Evolutionary conservation across 2,329 filamentous ascomycete genomes (phyloP).

Genomic region (Colletotrichum tabaci): DNA sequence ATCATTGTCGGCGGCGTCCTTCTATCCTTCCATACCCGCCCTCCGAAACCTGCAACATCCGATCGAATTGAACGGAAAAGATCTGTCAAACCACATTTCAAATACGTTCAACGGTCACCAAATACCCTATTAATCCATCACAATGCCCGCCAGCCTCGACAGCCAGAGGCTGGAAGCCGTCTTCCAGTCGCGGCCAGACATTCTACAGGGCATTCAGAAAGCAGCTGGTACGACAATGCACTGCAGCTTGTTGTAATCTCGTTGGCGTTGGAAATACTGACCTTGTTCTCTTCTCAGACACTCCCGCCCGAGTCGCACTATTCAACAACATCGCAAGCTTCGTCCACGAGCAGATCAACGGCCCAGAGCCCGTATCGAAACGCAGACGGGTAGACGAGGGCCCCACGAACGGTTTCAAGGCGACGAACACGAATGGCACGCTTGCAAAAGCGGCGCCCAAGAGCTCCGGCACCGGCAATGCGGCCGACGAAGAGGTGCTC

Average conservation of each 20-base stretch:
- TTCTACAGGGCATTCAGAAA: constrained; percentile 66
- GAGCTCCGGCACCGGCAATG: constrained; percentile 51
- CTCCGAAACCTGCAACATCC: not conserved
- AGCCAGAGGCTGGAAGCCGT: constrained; percentile 64
- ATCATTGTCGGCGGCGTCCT: not conserved
- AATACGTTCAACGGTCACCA: not conserved
- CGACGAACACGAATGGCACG: constrained; percentile 45
- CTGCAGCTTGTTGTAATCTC: not conserved
- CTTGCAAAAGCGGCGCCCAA: constrained; percentile 42
- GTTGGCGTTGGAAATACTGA: not conserved
- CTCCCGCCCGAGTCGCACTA: constrained; percentile 63
- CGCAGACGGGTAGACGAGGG: constrained; percentile 66
- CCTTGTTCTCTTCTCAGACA: constrained; percentile 57
- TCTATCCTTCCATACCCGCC: no score
- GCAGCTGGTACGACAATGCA: constrained; percentile 62
- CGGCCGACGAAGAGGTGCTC: constrained; percentile 66
- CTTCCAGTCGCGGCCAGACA: constrained; percentile 70
- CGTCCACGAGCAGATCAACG: constrained; percentile 61
- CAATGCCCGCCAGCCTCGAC: constrained; percentile 64
- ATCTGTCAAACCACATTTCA: not conserved
- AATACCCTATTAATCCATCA: not conserved
- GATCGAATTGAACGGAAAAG: not conserved
- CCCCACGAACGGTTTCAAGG: constrained; percentile 47
- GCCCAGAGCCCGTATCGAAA: constrained; percentile 65
- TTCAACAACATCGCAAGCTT: constrained; percentile 71